Conservation (phyloP, 2,329 filamentous ascomycete species). For the Colletotrichum endophyticum region DNA sequence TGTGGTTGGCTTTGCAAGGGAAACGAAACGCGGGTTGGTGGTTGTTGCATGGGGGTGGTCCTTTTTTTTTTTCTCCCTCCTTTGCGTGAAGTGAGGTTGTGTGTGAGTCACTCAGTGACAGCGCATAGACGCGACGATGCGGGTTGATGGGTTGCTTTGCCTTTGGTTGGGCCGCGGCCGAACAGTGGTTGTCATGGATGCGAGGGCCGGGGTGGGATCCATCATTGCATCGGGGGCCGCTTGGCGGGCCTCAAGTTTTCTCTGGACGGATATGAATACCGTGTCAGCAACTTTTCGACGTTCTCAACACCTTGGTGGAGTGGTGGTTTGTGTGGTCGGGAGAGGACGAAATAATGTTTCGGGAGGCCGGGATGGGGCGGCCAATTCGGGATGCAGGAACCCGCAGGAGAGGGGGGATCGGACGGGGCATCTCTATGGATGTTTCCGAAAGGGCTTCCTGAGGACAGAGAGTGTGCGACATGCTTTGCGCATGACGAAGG, state of each 20-base stretch:
- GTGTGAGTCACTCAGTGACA: slow-evolving; percentile 10
- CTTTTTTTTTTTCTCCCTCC: background rate
- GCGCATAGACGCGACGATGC: background rate
- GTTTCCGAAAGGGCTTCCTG: background rate
- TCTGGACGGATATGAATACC: background rate
- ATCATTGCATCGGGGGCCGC: background rate
- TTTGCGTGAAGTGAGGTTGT: background rate
- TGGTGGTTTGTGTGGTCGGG: background rate
- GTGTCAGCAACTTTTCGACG: background rate
- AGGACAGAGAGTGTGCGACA: background rate
- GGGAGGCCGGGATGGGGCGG: background rate
- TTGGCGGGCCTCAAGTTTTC: background rate
- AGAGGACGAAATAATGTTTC: background rate
- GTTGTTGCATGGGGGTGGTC: background rate
- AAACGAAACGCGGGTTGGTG: background rate
- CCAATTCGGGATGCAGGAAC: slow-evolving; percentile 8
- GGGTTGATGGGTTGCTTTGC: background rate
- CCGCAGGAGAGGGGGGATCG: background rate
- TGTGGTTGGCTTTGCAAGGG: background rate
- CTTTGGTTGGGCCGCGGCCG: background rate
- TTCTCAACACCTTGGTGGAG: background rate
- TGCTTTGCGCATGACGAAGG: background rate
- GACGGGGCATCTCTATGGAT: background rate
- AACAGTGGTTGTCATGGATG: slow-evolving; percentile 1
- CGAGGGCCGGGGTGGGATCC: background rate